These are phyloP conservation scores for Torulaspora globosa DNA, from an alignment of 1,139 yeast species.

Conservation along the genomic window DNA sequence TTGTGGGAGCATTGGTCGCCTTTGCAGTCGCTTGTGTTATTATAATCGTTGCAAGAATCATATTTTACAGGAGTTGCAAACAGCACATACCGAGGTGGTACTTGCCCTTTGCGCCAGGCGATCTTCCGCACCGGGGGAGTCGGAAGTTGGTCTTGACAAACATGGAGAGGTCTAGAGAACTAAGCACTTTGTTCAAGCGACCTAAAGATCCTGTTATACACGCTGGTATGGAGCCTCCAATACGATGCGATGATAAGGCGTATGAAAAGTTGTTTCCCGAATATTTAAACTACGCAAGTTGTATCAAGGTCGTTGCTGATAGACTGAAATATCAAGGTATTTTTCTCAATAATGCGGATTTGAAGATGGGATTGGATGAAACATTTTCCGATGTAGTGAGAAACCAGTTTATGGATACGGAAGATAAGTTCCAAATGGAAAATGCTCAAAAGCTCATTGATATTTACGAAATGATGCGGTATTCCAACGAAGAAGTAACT, in stretches of 20 bases:
- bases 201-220: conserved; percentile 34
- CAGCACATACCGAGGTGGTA: conserved; percentile 75
- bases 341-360: conserved; percentile 22
- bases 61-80: conserved; percentile 54
- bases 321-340: conserved; percentile 34
- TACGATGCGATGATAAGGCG: conserved; percentile 22
- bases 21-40: conserved; percentile 49
- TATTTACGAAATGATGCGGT: conserved; percentile 67
- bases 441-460: conserved; percentile 43
- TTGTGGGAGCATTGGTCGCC: conserved; percentile 65
- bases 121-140: conserved; percentile 51
- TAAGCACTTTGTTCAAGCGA: conserved; percentile 26
- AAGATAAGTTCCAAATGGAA: conserved; percentile 18
- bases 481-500: conserved; percentile 58
- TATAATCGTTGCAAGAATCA: conserved; percentile 51
- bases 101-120: conserved; percentile 59
- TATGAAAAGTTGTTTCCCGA: conserved; percentile 31
- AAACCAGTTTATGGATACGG: conserved; percentile 22
- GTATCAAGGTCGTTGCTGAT: conserved; percentile 33
- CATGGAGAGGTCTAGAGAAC: conserved; percentile 37
- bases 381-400: conserved; percentile 29
- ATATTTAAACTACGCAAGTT: conserved; percentile 29
- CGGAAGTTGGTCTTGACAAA: conserved; percentile 43
- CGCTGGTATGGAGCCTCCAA: conserved; percentile 36
- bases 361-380: conserved; percentile 20